Evolutionary conservation across 176 grass and related monocot genomes (phyloP), one percentile per base, ranked within the genome.

Genomic region (Oryza meyeriana): DNA sequence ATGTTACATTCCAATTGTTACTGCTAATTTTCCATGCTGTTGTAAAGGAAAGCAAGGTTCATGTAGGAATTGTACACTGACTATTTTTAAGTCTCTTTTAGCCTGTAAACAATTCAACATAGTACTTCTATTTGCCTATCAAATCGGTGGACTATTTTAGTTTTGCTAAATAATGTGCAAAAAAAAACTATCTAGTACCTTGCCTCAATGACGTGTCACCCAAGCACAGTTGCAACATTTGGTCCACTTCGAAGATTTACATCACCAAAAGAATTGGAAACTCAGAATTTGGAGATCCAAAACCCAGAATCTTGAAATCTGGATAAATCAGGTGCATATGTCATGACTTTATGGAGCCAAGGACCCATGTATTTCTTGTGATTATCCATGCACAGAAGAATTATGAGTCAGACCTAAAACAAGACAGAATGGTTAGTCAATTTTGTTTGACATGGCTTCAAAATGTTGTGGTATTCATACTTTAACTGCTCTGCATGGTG

Each of bases 401-500:
- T 33, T 77, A 79, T 81, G 18, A 76, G 85, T 44, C 82, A 79
- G 68, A 88, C 29, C 32, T 77, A 78, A n/a, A n/a, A 59, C 55
- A 59, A 69, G 78, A 61, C 26, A 62, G 45, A 94, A 80, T 38
- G 72, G 65, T 6, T 86, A 87, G 35, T 80, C 70, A 50, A 87
- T 82, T 67, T 79, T 87, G 38, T 79, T 89, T 58, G 85, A 83
- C 55, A 87, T 92, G 84, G 59, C 83, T 25, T 77, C 62, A 55
- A 89, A 75, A 86, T 36, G 20, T 62, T 85, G 67, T 25, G 65
- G 9, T 55, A 64, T 88, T 41, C 77, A 25, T 66, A 14, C 39
- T 29, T 67, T 16, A 18, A 57, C 50, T 58, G n/a, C 38, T 65
- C 45, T 27, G 44, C 28, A 59, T 25, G 25, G 20, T 40, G 6